Evolutionary conservation across 2,329 filamentous ascomycete genomes (phyloP).

Genomic region (Ophidiomyces ophidiicola): DNA sequence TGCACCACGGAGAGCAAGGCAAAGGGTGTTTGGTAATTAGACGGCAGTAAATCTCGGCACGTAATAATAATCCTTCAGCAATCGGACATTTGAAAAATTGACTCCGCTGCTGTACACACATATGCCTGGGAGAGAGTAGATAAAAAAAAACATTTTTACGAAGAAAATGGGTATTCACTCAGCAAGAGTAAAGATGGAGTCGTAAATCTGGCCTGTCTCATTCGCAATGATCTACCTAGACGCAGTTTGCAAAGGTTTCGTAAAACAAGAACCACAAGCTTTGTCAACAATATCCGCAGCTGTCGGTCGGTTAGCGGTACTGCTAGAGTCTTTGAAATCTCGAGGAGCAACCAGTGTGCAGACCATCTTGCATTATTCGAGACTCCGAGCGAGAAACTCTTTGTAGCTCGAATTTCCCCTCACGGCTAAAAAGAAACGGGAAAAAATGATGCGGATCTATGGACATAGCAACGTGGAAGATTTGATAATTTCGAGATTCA

Average conservation of each 20-base stretch:
- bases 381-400: background rate
- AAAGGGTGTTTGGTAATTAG: conserved; percentile 41
- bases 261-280: too few species aligned
- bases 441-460: conserved; percentile 8
- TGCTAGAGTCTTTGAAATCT: background rate
- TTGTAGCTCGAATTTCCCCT: conserved; percentile 1
- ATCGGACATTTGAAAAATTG: conserved; percentile 44
- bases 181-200: background rate
- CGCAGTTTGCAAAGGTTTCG: background rate
- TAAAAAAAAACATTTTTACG: background rate
- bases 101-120: conserved; percentile 58
- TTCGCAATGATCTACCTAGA: conserved; percentile 6
- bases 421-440: background rate
- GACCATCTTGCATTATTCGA: conserved; percentile 9
- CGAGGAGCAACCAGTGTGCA: conserved; percentile 2
- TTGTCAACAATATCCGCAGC: too few species aligned
- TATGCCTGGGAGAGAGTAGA: conserved; percentile 38
- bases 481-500: background rate
- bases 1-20: conserved; percentile 27
- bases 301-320: background rate
- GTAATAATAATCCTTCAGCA: conserved; percentile 54
- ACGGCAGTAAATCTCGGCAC: conserved; percentile 47
- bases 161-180: background rate
- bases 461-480: conserved; percentile 8
- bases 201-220: background rate